These are phyloP conservation scores for Aspergillus hancockii DNA, from an alignment of 495 filamentous ascomycete genomes.

Conservation along the genomic window DNA sequence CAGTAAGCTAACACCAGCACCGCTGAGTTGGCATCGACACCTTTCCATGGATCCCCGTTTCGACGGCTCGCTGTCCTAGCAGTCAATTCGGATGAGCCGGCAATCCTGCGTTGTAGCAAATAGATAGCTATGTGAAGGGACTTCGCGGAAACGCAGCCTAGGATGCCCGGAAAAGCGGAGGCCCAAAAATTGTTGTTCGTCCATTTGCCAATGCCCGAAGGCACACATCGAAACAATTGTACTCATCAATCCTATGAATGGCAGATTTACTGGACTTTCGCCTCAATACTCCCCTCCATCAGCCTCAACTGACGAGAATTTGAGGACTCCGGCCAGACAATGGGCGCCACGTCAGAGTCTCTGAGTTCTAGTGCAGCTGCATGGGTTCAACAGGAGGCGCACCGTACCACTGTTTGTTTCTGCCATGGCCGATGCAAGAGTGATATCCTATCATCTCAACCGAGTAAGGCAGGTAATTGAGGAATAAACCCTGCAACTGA, in stretches of 20 bases:
- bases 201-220: constrained; percentile 20
- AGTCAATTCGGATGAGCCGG: constrained; percentile 27
- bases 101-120: constrained; percentile 27
- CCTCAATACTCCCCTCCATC: constrained; percentile 30
- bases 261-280: constrained; percentile 24
- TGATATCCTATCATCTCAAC: constrained; percentile 41
- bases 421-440: constrained; percentile 36
- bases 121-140: constrained; percentile 8
- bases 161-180: constrained; percentile 25
- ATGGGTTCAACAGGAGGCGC: constrained; percentile 44
- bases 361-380: constrained; percentile 49
- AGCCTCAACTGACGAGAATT: constrained; percentile 32
- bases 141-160: constrained; percentile 16
- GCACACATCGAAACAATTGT: constrained; percentile 11
- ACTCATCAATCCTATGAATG: constrained; percentile 11
- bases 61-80: constrained; percentile 19
- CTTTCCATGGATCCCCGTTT: constrained; percentile 32
- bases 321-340: constrained; percentile 36
- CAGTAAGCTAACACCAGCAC: constrained; percentile 26
- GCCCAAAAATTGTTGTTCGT: constrained; percentile 10
- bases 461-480: constrained; percentile 31
- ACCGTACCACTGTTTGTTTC: constrained; percentile 45
- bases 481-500: constrained; percentile 46
- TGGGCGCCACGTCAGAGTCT: constrained; percentile 52
- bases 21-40: constrained; percentile 42